Percentiles rank a stretch among this genome's conserved stretches.
phyloP scores from a whole-genome alignment of 2,329 filamentous ascomycete species.

The Trichophyton verrucosum region DNA sequence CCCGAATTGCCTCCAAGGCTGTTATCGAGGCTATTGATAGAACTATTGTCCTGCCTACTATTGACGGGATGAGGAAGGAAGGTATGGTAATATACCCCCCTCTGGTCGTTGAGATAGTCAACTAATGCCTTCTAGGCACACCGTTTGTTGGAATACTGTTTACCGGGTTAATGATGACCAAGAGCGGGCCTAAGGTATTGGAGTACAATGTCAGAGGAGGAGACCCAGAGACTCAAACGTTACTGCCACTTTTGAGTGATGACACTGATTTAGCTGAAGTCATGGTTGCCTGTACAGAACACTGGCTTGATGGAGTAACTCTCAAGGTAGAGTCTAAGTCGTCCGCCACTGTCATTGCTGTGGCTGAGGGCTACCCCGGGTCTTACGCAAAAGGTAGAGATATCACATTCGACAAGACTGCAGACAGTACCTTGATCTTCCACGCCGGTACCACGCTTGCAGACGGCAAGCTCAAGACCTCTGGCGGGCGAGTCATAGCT shows the following conservation, averaged over 20 bases:
- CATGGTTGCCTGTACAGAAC: slow-evolving; percentile 71
- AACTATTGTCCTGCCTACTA: slow-evolving; percentile 76
- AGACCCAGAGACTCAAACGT: slow-evolving; percentile 80
- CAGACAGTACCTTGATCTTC: slow-evolving; percentile 59
- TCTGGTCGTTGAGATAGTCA: neutral
- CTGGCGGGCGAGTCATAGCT: slow-evolving; percentile 85
- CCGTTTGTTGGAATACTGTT: slow-evolving; percentile 36
- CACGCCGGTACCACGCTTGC: slow-evolving; percentile 72
- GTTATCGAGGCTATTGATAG: slow-evolving; percentile 67
- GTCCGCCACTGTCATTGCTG: slow-evolving; percentile 86
- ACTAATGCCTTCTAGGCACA: slow-evolving; percentile 19
- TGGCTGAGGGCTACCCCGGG: slow-evolving; percentile 81
- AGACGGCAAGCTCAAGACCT: slow-evolving; percentile 55
- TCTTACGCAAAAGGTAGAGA: slow-evolving; percentile 66
- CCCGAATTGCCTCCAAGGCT: slow-evolving; percentile 60
- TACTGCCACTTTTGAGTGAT: slow-evolving; percentile 62
- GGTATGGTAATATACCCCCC: slow-evolving; percentile 39
- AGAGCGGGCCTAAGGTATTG: slow-evolving; percentile 64
- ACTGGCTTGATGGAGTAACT: slow-evolving; percentile 57
- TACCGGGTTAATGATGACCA: slow-evolving; percentile 79
- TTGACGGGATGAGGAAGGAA: slow-evolving; percentile 77
- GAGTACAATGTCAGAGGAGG: slow-evolving; percentile 93
- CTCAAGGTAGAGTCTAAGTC: slow-evolving; percentile 58
- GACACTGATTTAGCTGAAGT: slow-evolving; percentile 78
- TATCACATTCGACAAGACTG: slow-evolving; percentile 45